Evolutionary conservation across 225 moss, liverwort and hornwort species (phyloP).

Genomic region (Pseudoscleropodium purum): DNA sequence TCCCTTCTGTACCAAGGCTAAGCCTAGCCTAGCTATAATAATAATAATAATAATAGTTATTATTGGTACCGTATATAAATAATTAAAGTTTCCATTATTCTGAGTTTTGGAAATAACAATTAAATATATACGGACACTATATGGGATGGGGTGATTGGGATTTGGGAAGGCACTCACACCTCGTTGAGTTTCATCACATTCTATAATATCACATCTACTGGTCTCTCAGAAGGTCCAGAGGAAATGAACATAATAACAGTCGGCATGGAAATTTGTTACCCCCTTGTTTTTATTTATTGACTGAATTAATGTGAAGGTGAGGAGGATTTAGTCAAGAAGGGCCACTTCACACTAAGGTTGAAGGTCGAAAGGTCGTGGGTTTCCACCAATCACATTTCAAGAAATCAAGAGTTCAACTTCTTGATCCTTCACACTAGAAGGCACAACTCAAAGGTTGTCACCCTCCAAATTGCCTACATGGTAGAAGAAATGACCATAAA

Average conservation of each 20-base stretch:
- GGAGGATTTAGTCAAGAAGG: not conserved
- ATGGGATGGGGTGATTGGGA: not conserved
- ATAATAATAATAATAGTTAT: too few relatives aligned
- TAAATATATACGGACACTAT: not conserved
- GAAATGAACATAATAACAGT: not conserved
- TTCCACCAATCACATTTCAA: too few relatives aligned
- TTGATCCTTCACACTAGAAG: too few relatives aligned
- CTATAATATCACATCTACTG: not conserved
- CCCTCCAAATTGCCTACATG: too few relatives aligned
- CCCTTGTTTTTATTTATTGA: not conserved
- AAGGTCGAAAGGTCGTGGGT: too few relatives aligned
- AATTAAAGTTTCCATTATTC: not conserved
- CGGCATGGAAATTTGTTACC: not conserved
- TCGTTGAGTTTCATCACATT: not conserved
- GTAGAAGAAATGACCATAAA: too few relatives aligned
- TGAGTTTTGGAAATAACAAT: not conserved
- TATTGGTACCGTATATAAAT: too few relatives aligned
- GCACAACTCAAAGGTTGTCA: too few relatives aligned
- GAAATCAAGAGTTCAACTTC: too few relatives aligned
- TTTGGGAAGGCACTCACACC: not conserved
- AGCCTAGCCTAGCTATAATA: not conserved
- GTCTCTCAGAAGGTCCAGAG: not conserved
- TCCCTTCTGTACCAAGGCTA: not conserved
- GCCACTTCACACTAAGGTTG: too few relatives aligned
- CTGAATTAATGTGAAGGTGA: too few relatives aligned